Evolutionary conservation across 169 alveolate genomes (phyloP).

Genomic region (Plasmodium vinckei): DNA sequence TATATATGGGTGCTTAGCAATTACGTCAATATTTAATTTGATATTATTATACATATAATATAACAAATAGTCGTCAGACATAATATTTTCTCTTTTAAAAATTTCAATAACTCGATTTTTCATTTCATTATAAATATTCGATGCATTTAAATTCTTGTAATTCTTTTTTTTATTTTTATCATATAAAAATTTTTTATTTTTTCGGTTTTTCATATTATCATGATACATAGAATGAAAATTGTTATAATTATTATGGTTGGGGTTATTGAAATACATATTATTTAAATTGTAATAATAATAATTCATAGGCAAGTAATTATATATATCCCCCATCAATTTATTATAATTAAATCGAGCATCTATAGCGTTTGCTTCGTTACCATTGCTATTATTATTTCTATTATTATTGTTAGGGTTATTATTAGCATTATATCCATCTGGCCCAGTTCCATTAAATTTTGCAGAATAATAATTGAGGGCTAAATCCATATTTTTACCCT

Average conservation of each 20-base stretch:
- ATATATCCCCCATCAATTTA: slow-evolving; percentile 36
- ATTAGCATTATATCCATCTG: slow-evolving; percentile 9
- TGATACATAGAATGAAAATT: slow-evolving; percentile 14
- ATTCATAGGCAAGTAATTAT: slow-evolving; percentile 62
- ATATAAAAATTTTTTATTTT: slow-evolving; percentile 38
- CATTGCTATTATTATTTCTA: neutral
- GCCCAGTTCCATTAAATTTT: slow-evolving; percentile 8
- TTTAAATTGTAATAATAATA: slow-evolving; percentile 69
- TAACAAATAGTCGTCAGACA: slow-evolving; percentile 74
- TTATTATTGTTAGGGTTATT: slow-evolving; percentile 11
- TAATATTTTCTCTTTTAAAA: slow-evolving; percentile 69
- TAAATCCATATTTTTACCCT: slow-evolving; percentile 28
- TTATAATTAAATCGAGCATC: slow-evolving; percentile 55
- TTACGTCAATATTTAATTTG: slow-evolving; percentile 47
- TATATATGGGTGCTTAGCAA: slow-evolving; percentile 69
- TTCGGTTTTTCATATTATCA: slow-evolving; percentile 36
- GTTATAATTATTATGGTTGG: neutral
- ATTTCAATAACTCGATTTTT: slow-evolving; percentile 66
- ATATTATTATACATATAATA: slow-evolving; percentile 70
- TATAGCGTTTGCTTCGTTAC: neutral
- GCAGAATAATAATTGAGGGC: slow-evolving; percentile 23
- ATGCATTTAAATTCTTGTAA: slow-evolving; percentile 46
- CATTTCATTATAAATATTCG: slow-evolving; percentile 54
- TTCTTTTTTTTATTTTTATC: slow-evolving; percentile 57
- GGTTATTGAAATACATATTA: slow-evolving; percentile 1